Conservation (phyloP, 176 grass and related monocot species). For the Carex littledalei region DNA sequence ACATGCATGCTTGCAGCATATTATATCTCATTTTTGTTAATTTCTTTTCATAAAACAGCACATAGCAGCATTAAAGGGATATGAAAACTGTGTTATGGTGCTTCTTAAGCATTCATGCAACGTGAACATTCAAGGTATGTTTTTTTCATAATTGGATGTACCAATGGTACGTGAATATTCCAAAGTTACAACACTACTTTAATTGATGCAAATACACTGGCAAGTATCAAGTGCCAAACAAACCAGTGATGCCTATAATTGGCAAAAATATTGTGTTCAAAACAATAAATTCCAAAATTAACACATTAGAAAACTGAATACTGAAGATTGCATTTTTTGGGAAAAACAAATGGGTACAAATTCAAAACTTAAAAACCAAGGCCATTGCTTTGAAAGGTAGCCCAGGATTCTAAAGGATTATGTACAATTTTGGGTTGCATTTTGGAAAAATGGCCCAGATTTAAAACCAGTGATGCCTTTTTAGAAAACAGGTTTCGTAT, state of each 20-base stretch:
- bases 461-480: neutral
- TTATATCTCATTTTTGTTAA: constrained; percentile 1
- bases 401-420: neutral
- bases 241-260: neutral
- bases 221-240: neutral
- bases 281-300: neutral
- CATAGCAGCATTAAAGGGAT: constrained; percentile 84
- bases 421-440: neutral
- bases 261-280: neutral
- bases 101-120: constrained; percentile 78
- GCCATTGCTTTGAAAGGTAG: neutral
- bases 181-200: neutral
- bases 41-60: constrained; percentile 35
- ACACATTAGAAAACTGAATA: neutral
- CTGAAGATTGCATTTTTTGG: neutral
- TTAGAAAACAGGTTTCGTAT: neutral
- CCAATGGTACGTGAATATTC: neutral
- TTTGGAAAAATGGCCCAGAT: neutral
- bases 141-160: neutral
- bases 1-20: neutral
- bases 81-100: constrained; percentile 70
- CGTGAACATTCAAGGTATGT: constrained; percentile 55
- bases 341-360: neutral
- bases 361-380: neutral
- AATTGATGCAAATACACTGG: neutral